Base-by-base conservation (phyloP, 345 rosid species). In the Salix suchowensis region DNA sequence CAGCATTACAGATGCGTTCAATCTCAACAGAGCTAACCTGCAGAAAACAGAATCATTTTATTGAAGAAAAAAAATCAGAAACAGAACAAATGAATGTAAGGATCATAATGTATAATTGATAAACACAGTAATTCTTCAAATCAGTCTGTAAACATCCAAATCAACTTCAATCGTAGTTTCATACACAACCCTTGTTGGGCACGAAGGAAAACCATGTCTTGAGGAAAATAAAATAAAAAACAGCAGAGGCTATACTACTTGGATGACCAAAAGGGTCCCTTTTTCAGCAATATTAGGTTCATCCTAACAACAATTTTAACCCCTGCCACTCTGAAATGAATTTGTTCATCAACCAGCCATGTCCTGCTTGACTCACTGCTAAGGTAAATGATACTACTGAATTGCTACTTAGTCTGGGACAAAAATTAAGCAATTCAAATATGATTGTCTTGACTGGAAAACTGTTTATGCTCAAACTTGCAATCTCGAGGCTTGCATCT, bases 21-120 rank as follows among this genome's bases (percentile, higher is more conserved):
- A 96, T 89, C 87, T 93, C 99, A 58, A 89, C 80, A 14, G 99
- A 96, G 73, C 98, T 91, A 16, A 95, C 97, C 98, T 95, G 89
- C 74, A 34, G 64, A 70, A 26, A 74, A 74, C 55, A 65, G 37
- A 77, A 64, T 10, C 40, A 65, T 18, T 14, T 36, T 19, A 64
- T 21, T 1, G 14, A 54, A 2, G 44, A 74, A 4, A 36, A 46
- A 32, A 14, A 9, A 67, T 16, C 60, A 40, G 13, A 67, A 72
- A 79, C 65, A 39, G 4, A 19, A 26, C 40, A 71, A 7, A 11
- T 15, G 23, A 21, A 37, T 40, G 44, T 2, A 40, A 40, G 44
- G 44, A 40, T 11, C 44, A 40, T 40, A 32, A 40, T 40, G 44
- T 36, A 55, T 32, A 6, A 2, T 14, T 26, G 21, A 36, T 5